Evolutionary conservation across 441 rosid genomes (phyloP), one percentile per base, ranked within the genome.

Genomic region (Pelargonium australe): DNA sequence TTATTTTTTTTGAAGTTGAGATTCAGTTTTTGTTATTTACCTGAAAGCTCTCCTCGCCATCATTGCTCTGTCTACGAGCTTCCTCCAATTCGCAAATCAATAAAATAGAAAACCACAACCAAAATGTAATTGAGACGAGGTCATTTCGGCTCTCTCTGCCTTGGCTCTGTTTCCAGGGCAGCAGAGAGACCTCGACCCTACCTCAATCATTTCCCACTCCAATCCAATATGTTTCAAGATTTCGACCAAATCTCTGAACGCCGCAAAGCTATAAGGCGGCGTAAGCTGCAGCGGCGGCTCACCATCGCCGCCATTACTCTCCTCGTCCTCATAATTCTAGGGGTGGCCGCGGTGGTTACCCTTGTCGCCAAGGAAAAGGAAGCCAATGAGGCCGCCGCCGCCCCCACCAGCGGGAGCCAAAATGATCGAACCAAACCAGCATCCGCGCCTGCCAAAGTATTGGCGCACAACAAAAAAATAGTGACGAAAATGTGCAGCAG

Each of bases 181-280:
- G 25, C 25, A 23, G 25, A 23, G 25, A 23, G 25, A 23, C 25
- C 25, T 23, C 25, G 25, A 2, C 2, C 25, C n/a, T n/a, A n/a
- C 25, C 25, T 23, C 25, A 0, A 0, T 23, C 25, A 23, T 23
- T 23, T 23, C 25, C 25, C 0, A 23, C 2, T 23, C 25, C 25
- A 20, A 62, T 0, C 7, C n/a, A 16, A 10, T 68, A 70, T 67
- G 7, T 73, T 73, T 34, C 71, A 73, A 61, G 76, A 73, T 40
- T 73, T 73, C 17, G 76, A 67, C 23, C 69, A 17, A 63, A 28
- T 73, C 20, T 73, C 76, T 4, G 76, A 73, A 65, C 71, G 76
- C 63, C 71, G 76, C 13, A 63, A 47, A 51, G 71, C 67, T 13
- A 67, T 67, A 61, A 63, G 63, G 49, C 31, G 63, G 45, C 70